Percentiles rank a stretch among this genome's conserved stretches.
These are phyloP conservation scores for Melampsora americana DNA, from an alignment of 1,284 basidiomycete species.

Conservation along the genomic window DNA sequence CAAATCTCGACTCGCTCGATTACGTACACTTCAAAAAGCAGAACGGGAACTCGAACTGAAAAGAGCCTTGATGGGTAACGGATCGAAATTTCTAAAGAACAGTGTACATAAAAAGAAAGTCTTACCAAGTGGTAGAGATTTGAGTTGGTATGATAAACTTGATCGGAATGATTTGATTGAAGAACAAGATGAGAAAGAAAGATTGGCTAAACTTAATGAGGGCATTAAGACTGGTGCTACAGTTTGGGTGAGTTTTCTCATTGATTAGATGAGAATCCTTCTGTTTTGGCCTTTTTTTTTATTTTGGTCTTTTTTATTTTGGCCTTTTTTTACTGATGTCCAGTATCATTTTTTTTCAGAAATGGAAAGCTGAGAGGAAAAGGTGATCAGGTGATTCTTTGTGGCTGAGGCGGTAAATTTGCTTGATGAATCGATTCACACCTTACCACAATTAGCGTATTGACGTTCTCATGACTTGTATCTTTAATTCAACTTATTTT, in stretches of 20 bases:
- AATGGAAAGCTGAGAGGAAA: slow-evolving; percentile 44
- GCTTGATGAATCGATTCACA: too few species aligned
- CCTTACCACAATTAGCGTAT: too few species aligned
- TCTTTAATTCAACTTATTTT: too few species aligned
- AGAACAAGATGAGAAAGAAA: slow-evolving; percentile 30
- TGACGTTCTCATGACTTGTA: too few species aligned
- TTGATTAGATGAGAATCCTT: background rate
- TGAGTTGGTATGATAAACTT: slow-evolving; percentile 43
- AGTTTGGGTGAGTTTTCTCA: slow-evolving; percentile 31
- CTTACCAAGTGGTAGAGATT: slow-evolving; percentile 23
- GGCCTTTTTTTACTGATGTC: background rate
- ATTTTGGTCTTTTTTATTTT: too few species aligned
- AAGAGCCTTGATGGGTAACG: slow-evolving; percentile 38
- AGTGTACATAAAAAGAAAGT: slow-evolving; percentile 3
- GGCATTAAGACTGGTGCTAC: slow-evolving; percentile 42
- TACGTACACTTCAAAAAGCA: slow-evolving; percentile 30
- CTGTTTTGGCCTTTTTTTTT: background rate
- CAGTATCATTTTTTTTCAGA: background rate
- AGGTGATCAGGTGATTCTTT: background rate
- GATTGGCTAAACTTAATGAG: slow-evolving; percentile 15
- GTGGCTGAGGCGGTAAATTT: too few species aligned
- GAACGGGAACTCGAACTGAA: slow-evolving; percentile 39
- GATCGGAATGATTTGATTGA: slow-evolving; percentile 39
- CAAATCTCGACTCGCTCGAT: slow-evolving; percentile 16
- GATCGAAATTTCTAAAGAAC: slow-evolving; percentile 28